Conservation (phyloP, 768 basidiomycete genomes). For the Podaxis sp. region DNA sequence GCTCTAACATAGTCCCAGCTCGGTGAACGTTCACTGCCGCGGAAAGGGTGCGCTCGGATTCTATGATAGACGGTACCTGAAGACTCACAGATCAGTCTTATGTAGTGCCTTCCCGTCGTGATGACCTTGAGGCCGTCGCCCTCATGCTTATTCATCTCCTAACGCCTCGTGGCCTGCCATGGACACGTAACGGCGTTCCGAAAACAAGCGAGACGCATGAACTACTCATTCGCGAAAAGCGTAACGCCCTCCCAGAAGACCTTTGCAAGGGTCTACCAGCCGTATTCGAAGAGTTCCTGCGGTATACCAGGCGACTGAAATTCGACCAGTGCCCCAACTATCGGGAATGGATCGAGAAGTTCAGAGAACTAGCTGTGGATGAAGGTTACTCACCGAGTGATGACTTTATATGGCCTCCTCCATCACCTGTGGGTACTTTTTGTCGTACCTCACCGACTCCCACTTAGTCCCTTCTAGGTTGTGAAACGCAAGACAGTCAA, state of each 20-base stretch:
- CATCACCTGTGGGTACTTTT: constrained; percentile 27
- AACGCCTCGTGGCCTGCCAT: constrained; percentile 70
- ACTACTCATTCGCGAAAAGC: constrained; percentile 64
- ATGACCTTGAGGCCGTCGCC: constrained; percentile 75
- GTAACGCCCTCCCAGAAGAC: constrained; percentile 56
- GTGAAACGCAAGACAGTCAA: constrained; percentile 29
- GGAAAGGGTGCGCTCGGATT: constrained; percentile 53
- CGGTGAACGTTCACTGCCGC: constrained; percentile 74
- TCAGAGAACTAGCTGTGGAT: constrained; percentile 57
- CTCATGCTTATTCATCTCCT: constrained; percentile 81
- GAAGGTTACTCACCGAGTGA: constrained; percentile 57
- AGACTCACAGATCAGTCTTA: constrained; percentile 4
- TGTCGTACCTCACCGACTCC: constrained; percentile 9
- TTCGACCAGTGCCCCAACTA: constrained; percentile 75
- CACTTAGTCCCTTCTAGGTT: constrained; percentile 16
- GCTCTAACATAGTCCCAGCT: constrained; percentile 31
- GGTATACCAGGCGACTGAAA: constrained; percentile 66
- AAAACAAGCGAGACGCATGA: constrained; percentile 64
- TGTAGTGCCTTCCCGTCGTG: constrained; percentile 73
- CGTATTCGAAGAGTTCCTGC: constrained; percentile 75
- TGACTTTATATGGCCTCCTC: constrained; percentile 73
- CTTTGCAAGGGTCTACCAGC: constrained; percentile 67
- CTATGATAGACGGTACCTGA: background rate
- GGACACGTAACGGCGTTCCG: constrained; percentile 82
- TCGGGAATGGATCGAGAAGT: constrained; percentile 59